phyloP scores from a whole-genome alignment of 352 stramenopile genomes.

The Pelagophyceae sp. region DNA sequence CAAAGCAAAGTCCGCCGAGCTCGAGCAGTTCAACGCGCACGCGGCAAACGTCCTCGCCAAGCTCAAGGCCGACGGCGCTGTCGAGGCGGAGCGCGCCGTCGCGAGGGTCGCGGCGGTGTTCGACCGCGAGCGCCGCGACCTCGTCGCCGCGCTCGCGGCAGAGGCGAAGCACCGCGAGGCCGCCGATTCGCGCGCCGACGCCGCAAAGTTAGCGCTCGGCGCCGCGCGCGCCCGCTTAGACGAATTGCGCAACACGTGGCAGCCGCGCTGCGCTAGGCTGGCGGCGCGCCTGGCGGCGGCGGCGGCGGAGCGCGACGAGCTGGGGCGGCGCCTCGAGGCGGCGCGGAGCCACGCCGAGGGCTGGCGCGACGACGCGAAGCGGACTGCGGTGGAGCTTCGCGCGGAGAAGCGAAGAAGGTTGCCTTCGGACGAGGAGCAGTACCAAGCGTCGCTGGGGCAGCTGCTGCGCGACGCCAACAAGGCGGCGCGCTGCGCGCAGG shows the following conservation, averaged over 20 bases:
- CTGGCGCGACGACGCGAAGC: constrained; percentile 2
- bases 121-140: background rate
- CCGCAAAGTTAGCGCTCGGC: background rate
- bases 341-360: background rate
- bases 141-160: background rate
- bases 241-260: background rate
- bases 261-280: background rate
- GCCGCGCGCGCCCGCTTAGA: too few relatives aligned
- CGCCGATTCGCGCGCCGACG: background rate
- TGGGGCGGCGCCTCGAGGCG: background rate
- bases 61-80: background rate
- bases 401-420: background rate
- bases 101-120: background rate
- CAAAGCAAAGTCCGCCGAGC: too few relatives aligned
- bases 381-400: background rate
- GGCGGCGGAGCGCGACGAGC: background rate
- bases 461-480: background rate
- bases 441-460: background rate
- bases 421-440: background rate
- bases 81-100: background rate
- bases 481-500: background rate
- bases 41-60: background rate
- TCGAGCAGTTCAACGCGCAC: too few relatives aligned
- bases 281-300: background rate
- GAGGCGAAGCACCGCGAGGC: background rate